Evolutionary conservation across 2,329 filamentous ascomycete species (phyloP), one percentile per base, ranked within the genome.

Genomic region (Fusarium sp.): DNA sequence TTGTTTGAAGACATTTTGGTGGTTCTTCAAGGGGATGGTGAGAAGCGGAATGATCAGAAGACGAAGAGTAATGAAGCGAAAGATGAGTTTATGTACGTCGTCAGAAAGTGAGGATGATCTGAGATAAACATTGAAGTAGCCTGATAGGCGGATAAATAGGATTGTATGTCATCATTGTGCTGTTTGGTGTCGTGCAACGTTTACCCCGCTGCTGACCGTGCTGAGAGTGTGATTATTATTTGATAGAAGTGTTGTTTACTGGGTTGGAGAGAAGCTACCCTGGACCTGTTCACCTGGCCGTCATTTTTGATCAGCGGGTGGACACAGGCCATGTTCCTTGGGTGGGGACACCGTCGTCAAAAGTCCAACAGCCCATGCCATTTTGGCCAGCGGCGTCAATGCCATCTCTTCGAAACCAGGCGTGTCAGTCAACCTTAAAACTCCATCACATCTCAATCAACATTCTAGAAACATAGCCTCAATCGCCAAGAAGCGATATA

Each of bases 111-210:
- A 34, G 18, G 21, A 63, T 48, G 19, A 31, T 14, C 4, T 31
- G 23, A 39, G 25, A 34, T 39, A 16, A 23, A n/a, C 2, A 21
- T 21, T 21, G 21, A 21, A 21, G 21, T 21, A n/a, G 1, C 11
- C 19, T 14, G 46, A 60, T 64, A 30, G 48, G 42, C 54, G 62
- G 54, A 61, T 61, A 61, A 65, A 65, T 61, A 11, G 25, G 23
- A 6, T 7, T 21, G 6, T 16, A 54, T 54, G 54, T 45, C 62
- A 65, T 50, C 54, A 65, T 65, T 7, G 0, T 26, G 26, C 25
- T 65, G 26, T 23, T 19, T 54, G 43, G 23, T 56, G 10, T 14
- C 7, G 6, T 1, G 14, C 7, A 10, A 13, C 4, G 1, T 13
- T 14, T 65, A 49, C 62, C 62, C 62, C 62, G 31, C 62, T 50